These are phyloP conservation scores for Blastobotrys mokoenaii DNA, from an alignment of 805 yeast species.

Conservation along the genomic window DNA sequence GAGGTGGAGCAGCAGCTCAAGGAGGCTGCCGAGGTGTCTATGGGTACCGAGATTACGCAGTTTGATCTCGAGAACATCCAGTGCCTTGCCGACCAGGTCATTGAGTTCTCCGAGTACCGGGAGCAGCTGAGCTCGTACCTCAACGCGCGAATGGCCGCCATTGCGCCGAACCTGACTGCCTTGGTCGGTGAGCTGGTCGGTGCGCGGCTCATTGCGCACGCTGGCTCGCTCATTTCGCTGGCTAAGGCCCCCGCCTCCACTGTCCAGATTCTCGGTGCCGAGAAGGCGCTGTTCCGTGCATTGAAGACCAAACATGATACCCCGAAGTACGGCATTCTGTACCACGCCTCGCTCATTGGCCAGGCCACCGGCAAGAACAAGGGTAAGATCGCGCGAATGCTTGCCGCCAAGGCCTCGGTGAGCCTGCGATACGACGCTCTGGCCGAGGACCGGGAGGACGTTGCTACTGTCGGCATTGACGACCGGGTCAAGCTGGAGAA, in stretches of 20 bases:
- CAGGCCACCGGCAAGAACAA: slow-evolving; percentile 97
- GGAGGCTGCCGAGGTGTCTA: slow-evolving; percentile 95
- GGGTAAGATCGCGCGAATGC: slow-evolving; percentile 97
- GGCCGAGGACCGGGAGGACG: slow-evolving; percentile 86
- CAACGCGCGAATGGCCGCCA: slow-evolving; percentile 93
- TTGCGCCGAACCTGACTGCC: slow-evolving; percentile 94
- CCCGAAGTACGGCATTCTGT: slow-evolving; percentile 94
- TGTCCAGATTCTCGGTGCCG: slow-evolving; percentile 96
- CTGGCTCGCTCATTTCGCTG: slow-evolving; percentile 88
- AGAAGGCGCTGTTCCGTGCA: slow-evolving; percentile 97
- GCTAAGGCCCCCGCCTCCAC: slow-evolving; percentile 99
- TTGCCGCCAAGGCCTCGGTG: slow-evolving; percentile 98
- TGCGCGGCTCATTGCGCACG: slow-evolving; percentile 95
- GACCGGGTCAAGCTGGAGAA: slow-evolving; percentile 91
- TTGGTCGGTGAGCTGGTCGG: slow-evolving; percentile 97
- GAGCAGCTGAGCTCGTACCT: slow-evolving; percentile 90
- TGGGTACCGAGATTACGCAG: slow-evolving; percentile 98
- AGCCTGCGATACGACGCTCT: slow-evolving; percentile 94
- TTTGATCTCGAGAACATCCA: slow-evolving; percentile 80
- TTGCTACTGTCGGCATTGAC: slow-evolving; percentile 86
- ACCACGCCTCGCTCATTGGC: slow-evolving; percentile 95
- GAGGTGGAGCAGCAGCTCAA: slow-evolving; percentile 75
- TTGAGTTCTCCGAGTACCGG: slow-evolving; percentile 92
- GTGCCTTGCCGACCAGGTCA: slow-evolving; percentile 91
- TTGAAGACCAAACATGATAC: slow-evolving; percentile 97